Base-by-base conservation (phyloP, 164 flowering plant species). In the Litsea cubeba region DNA sequence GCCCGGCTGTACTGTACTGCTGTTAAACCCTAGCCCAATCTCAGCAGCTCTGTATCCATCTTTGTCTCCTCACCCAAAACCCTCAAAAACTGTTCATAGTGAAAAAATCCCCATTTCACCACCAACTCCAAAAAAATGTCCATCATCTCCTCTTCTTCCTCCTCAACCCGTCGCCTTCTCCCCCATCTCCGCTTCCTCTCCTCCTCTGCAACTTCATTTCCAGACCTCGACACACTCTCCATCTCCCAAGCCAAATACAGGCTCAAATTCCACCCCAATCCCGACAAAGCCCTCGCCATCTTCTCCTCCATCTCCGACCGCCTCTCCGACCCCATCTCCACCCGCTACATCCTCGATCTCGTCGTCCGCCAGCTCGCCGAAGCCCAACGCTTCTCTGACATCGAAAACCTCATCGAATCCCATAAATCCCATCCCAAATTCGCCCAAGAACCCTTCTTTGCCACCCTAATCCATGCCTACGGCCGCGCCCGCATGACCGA, bases 401-500 rank as follows among this genome's bases (percentile, higher is more conserved):
- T 92, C 72, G 94, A 90, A 75, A 5, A 76, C 28, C 84, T 94
- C 22, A 78, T 92, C 71, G 97, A 92, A 69, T 79, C 90, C 50
- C 91, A 88, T 62, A 92, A 91, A 67, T 75, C 78, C 3, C 81
- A 81, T 76, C 92, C 95, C 79, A 86, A 85, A 28, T 82, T 88
- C 81, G 81, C 77, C 24, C 80, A 88, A 46, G 97, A 94, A 65
- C 75, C 88, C 50, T 92, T 70, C 81, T 74, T 91, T 32, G 81
- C 85, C 25, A 77, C 87, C 28, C 78, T 92, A 50, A 92, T 92
- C 63, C 82, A 87, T 58, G 85, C 91, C 26, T 94, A 94, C 74
- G 96, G 97, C 14, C 73, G 67, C 2, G 96, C 88, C 15, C 93
- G 94, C 6, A 94, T 94, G 98, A 82, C 82, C 63, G 90, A 91